Conservation (phyloP, 2,329 filamentous ascomycete species). For the Diplodia sapinea region DNA sequence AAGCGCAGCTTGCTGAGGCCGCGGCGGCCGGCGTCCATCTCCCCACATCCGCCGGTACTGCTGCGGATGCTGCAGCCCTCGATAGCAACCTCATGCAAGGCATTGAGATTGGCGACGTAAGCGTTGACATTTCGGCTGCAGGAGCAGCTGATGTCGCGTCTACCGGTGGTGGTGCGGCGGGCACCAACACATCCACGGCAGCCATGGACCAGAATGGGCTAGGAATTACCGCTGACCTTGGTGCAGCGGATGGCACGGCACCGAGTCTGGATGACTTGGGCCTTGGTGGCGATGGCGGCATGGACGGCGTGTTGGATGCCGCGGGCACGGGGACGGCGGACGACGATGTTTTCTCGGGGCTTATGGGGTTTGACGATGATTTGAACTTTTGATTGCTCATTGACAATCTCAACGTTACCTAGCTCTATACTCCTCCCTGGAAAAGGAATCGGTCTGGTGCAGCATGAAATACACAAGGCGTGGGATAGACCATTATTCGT, state of each 20-base stretch:
- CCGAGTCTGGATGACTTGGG: slow-evolving; percentile 16
- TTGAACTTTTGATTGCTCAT: slow-evolving; percentile 23
- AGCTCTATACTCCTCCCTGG: background rate
- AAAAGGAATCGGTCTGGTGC: background rate
- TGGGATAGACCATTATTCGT: background rate
- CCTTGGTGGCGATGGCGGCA: slow-evolving; percentile 13
- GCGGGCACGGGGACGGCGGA: slow-evolving; percentile 15
- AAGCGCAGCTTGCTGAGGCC: slow-evolving; percentile 61
- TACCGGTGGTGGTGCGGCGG: background rate
- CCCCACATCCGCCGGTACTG: slow-evolving; percentile 5
- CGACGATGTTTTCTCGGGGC: slow-evolving; percentile 28
- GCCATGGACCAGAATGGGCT: slow-evolving; percentile 4
- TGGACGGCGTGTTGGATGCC: slow-evolving; percentile 29
- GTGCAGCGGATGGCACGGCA: slow-evolving; percentile 7
- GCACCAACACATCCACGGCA: slow-evolving; percentile 5
- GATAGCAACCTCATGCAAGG: slow-evolving; percentile 28
- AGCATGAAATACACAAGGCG: background rate
- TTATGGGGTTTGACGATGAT: slow-evolving; percentile 28
- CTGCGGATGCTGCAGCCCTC: slow-evolving; percentile 18
- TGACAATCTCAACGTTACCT: background rate
- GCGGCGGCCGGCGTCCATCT: slow-evolving; percentile 16
- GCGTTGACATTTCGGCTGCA: slow-evolving; percentile 23
- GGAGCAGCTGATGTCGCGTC: slow-evolving; percentile 8
- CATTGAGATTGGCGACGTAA: slow-evolving; percentile 28
- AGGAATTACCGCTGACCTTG: slow-evolving; percentile 12